A percentile compares a stretch with the other conserved stretches of the same genome.
Conservation (phyloP, 805 yeast genomes). For the Suhomyces prunicola region DNA sequence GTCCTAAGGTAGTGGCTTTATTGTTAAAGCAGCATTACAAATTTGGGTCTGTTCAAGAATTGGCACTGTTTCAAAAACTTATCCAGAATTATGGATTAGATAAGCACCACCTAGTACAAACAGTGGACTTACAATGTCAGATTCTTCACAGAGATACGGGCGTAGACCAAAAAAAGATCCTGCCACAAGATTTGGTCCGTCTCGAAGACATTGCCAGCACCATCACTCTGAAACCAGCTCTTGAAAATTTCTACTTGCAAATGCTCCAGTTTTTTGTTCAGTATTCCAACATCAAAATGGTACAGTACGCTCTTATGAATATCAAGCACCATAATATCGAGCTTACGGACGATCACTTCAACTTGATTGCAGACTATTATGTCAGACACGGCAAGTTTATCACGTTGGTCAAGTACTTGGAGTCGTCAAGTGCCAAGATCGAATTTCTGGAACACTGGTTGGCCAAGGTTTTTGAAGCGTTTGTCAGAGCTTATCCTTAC, state of each 20-base stretch:
- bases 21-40: slow-evolving; percentile 27
- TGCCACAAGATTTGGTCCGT: slow-evolving; percentile 20
- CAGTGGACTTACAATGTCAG: slow-evolving; percentile 19
- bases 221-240: slow-evolving; percentile 13
- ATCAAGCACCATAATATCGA: slow-evolving; percentile 17
- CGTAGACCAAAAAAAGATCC: slow-evolving; percentile 22
- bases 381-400: slow-evolving; percentile 26
- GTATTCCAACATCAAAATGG: slow-evolving; percentile 24
- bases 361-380: slow-evolving; percentile 25
- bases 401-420: slow-evolving; percentile 24
- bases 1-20: slow-evolving; percentile 23
- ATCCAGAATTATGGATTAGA: slow-evolving; percentile 17
- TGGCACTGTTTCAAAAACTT: slow-evolving; percentile 16
- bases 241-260: slow-evolving; percentile 25
- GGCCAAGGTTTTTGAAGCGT: slow-evolving; percentile 26
- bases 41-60: slow-evolving; percentile 29
- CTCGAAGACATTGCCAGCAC: slow-evolving; percentile 16
- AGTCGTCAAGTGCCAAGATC: slow-evolving; percentile 13
- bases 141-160: slow-evolving; percentile 25
- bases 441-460: slow-evolving; percentile 22
- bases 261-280: slow-evolving; percentile 27
- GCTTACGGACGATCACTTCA: slow-evolving; percentile 13
- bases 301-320: slow-evolving; percentile 29
- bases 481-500: slow-evolving; percentile 33
- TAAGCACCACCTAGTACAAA: slow-evolving; percentile 22